Conservation (phyloP, 495 filamentous ascomycete species). For the Lindgomyces ingoldianus region DNA sequence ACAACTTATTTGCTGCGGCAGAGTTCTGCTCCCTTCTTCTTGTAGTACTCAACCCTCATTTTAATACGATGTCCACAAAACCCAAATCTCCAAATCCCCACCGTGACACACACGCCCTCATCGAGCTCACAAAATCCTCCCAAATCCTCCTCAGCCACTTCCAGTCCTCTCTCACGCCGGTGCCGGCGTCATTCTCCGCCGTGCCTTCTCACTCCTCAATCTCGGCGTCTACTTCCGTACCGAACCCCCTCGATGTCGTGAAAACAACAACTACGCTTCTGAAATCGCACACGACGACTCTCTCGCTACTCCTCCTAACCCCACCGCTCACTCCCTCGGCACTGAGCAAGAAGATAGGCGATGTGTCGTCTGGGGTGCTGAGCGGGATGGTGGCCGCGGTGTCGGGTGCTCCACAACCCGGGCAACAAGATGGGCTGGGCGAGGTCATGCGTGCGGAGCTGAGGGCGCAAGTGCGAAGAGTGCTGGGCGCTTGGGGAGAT, state of each 20-base stretch:
- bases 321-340: constrained; percentile 80
- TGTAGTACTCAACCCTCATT: no score
- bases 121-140: constrained; percentile 40
- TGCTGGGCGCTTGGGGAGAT: constrained; percentile 47
- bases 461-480: constrained; percentile 39
- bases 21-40: no score
- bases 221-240: constrained; percentile 32
- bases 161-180: constrained; percentile 38
- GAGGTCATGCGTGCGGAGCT: constrained; percentile 56
- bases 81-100: constrained; percentile 2
- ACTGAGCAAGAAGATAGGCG: constrained; percentile 63
- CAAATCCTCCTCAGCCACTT: constrained; percentile 40
- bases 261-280: constrained; percentile 66
- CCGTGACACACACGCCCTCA: constrained; percentile 26
- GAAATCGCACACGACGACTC: constrained; percentile 78
- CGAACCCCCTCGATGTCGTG: constrained; percentile 62
- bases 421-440: constrained; percentile 51
- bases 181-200: constrained; percentile 45
- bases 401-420: constrained; percentile 49
- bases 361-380: constrained; percentile 64
- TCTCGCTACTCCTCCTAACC: constrained; percentile 81
- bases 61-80: constrained; percentile 2
- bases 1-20: no score
- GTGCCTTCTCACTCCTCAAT: constrained; percentile 44
- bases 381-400: constrained; percentile 70